Conservation (phyloP, 139 green algal species). For the Chlorella ohadii region DNA sequence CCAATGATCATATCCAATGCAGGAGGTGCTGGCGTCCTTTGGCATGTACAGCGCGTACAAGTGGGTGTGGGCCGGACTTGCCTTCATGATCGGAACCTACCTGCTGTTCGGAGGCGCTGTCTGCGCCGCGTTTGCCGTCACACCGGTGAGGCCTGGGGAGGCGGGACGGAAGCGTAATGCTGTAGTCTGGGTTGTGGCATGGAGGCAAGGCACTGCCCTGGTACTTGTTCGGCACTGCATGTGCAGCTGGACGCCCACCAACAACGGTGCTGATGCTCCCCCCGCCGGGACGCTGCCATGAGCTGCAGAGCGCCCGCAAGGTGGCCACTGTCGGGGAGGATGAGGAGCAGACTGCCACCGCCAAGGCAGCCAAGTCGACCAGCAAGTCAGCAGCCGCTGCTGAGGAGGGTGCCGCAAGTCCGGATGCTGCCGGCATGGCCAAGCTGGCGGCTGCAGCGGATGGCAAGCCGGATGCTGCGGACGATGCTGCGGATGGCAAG, state of each 20-base stretch:
- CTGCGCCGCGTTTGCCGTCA: not conserved
- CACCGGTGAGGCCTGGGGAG: not conserved
- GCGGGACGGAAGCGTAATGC: too few species aligned
- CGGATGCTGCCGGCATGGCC: not conserved
- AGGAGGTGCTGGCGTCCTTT: constrained; percentile 47
- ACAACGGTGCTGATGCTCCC: too few species aligned
- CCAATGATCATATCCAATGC: too few species aligned
- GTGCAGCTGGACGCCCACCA: too few species aligned
- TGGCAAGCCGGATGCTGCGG: too few species aligned
- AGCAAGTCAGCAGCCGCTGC: not conserved
- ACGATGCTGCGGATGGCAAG: not conserved
- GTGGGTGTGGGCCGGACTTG: constrained; percentile 68
- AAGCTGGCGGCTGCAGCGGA: not conserved
- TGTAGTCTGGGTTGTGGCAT: too few species aligned
- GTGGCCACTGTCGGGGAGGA: not conserved
- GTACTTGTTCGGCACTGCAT: too few species aligned
- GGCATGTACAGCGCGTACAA: constrained; percentile 53
- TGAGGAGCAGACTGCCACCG: not conserved
- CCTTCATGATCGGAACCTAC: constrained; percentile 40
- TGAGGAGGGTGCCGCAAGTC: not conserved
- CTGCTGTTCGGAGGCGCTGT: constrained; percentile 26
- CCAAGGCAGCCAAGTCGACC: not conserved
- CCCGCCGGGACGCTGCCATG: too few species aligned
- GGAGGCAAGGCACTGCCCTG: too few species aligned
- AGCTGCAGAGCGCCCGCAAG: not conserved